Base-by-base conservation (phyloP, 108 stramenopile genomes). In the Cylindrotheca fusiformis region DNA sequence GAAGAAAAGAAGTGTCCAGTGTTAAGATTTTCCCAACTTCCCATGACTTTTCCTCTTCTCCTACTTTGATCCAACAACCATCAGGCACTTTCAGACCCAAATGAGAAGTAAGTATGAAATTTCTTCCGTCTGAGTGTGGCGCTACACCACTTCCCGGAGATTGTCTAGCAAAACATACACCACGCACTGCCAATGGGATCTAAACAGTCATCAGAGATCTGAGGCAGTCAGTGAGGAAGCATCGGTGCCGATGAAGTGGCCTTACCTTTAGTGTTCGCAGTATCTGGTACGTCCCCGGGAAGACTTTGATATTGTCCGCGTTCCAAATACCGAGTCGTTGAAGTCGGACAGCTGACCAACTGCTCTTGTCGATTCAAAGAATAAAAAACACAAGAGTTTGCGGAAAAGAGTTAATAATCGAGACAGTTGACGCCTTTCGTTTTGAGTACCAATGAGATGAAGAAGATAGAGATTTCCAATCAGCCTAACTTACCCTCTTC, bases 151-250 rank as follows among this genome's bases (percentile, higher is more conserved):
- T 89, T 57, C 82, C 82, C 20, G 86, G 79, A 20, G 74, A 71
- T 63, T 97, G 96, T 31, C 88, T 63, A 12, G 96, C 96, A 81
- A 95, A 97, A 58, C 94, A 95, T n/a, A 97, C 93, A 1, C 96
- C 95, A 32, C 95, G 71, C 12, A 96, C 95, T 17, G 96, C 96
- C 55, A 97, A 64, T 3, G 96, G 96, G 27, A 97, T 97, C 32
- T 85, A 55, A 2, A n/a, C n/a, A n/a, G n/a, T n/a, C n/a, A n/a
- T n/a, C n/a, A n/a, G n/a, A n/a, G n/a, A n/a, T n/a, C n/a, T n/a
- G n/a, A n/a, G n/a, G n/a, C n/a, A n/a, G n/a, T n/a, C n/a, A n/a
- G n/a, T n/a, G n/a, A n/a, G n/a, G n/a, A n/a, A n/a, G n/a, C n/a
- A n/a, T n/a, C n/a, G n/a, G n/a, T n/a, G n/a, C n/a, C n/a, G n/a